Evolutionary conservation across 805 yeast genomes (phyloP), one percentile per base, ranked within the genome.

Genomic region (Osmozyma mogii): DNA sequence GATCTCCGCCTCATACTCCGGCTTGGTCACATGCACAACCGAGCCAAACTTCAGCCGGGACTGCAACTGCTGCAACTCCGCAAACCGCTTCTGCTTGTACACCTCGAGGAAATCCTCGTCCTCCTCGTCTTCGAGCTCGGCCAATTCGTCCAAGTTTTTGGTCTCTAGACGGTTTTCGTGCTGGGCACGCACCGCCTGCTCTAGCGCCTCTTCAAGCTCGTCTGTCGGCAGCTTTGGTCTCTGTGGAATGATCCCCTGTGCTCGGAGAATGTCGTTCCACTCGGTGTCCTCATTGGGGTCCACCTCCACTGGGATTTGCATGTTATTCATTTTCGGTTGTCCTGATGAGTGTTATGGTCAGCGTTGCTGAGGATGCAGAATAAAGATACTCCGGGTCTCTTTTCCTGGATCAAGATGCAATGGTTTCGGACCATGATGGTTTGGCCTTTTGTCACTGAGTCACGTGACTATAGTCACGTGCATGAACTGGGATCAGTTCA

Each of bases 221-320:
- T 71, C 84, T 0, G 94, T 76, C 7, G 95, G 95, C 13, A 94
- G 84, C 15, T 88, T 87, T 16, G 94, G 85, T 45, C 81, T 78
- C 49, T 83, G 87, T 1, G 98, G 98, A 28, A 92, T 84, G 32
- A 92, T 76, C 15, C 97, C 97, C 38, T 88, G 84, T 3, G 74
- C 71, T 41, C 99, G 67, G 25, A 92, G 67, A 41, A 92, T 87
- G 55, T 92, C 99, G 52, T 92, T 92, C 98, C 99, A 92, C 55
- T 92, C 98, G 0, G 98, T 92, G 53, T 92, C 99, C 56, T 92
- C 99, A 38, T 72, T 74, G 20, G 95, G 96, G 56, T 92, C 88
- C 31, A 88, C 95, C 56, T 87, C 84, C 28, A 87, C 87, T 41
- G 78, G 84, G 31, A 81, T 66, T 60, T 78, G 70, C 19, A 76